These are phyloP conservation scores for Panus rudis DNA, from an alignment of 768 basidiomycete species.

Conservation along the genomic window DNA sequence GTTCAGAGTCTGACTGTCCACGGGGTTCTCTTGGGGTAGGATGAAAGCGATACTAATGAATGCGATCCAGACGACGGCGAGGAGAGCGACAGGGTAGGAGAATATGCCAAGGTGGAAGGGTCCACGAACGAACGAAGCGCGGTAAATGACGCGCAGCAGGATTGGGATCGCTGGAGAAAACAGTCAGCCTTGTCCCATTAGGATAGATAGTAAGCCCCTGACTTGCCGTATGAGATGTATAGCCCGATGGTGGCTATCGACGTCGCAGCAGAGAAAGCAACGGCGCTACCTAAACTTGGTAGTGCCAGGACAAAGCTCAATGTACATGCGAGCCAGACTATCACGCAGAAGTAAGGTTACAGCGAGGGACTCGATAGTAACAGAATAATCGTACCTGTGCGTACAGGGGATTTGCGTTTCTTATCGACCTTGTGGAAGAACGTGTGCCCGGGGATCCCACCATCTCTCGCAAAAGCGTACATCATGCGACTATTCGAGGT, in stretches of 20 bases:
- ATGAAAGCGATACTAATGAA: slow-evolving; percentile 74
- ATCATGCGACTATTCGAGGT: slow-evolving; percentile 80
- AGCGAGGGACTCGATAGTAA: background rate
- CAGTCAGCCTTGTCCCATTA: background rate
- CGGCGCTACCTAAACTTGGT: slow-evolving; percentile 64
- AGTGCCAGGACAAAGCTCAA: slow-evolving; percentile 70
- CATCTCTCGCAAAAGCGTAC: slow-evolving; percentile 75
- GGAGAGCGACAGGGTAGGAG: slow-evolving; percentile 51
- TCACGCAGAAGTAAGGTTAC: background rate
- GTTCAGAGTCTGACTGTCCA: slow-evolving; percentile 65
- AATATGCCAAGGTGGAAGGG: slow-evolving; percentile 66
- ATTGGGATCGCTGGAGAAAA: slow-evolving; percentile 52
- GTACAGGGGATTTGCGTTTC: slow-evolving; percentile 54
- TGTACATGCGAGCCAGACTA: slow-evolving; percentile 75
- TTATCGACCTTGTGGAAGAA: slow-evolving; percentile 61
- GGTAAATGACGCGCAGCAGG: slow-evolving; percentile 55
- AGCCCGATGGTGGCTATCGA: slow-evolving; percentile 68
- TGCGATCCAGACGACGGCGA: slow-evolving; percentile 58
- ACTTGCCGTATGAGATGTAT: slow-evolving; percentile 65
- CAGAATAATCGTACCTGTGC: slow-evolving; percentile 43
- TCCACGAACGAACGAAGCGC: slow-evolving; percentile 51
- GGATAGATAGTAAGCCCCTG: background rate
- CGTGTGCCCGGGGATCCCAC: slow-evolving; percentile 59
- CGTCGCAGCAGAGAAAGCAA: slow-evolving; percentile 55
- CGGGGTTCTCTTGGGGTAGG: slow-evolving; percentile 64